phyloP scores from a whole-genome alignment of 768 basidiomycete species.

The Leccinum incarnatum region DNA sequence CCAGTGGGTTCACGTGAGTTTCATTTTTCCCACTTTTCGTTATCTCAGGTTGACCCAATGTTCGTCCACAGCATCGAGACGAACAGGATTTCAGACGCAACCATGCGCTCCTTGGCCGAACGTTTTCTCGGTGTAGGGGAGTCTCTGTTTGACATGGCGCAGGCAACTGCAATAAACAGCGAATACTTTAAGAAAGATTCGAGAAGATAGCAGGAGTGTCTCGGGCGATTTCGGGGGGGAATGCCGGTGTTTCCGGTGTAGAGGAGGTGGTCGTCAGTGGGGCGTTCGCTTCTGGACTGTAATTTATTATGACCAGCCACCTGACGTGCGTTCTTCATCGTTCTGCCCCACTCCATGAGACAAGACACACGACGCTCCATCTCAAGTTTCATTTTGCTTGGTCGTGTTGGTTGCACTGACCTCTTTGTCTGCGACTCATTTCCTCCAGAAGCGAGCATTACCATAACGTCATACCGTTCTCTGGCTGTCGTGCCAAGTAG shows the following conservation, averaged over 20 bases:
- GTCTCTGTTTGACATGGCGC: slow-evolving; percentile 81
- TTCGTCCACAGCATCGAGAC: slow-evolving; percentile 57
- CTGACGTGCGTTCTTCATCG: slow-evolving; percentile 25
- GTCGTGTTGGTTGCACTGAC: not conserved
- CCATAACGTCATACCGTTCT: not conserved
- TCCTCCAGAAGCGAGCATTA: not conserved
- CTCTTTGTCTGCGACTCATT: not conserved
- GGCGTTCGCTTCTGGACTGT: slow-evolving; percentile 25
- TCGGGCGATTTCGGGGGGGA: not conserved
- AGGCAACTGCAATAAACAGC: slow-evolving; percentile 84
- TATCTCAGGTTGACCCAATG: not conserved
- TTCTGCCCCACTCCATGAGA: slow-evolving; percentile 10
- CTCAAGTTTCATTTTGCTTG: not conserved
- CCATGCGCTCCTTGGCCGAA: slow-evolving; percentile 71
- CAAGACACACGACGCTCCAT: slow-evolving; percentile 8
- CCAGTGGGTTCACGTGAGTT: slow-evolving; percentile 87
- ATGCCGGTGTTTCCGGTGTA: slow-evolving; percentile 7
- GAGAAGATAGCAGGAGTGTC: slow-evolving; percentile 28
- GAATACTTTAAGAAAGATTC: slow-evolving; percentile 68
- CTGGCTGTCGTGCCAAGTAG: not conserved
- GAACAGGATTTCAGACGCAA: slow-evolving; percentile 70
- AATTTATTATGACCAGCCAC: slow-evolving; percentile 27
- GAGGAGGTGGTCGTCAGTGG: slow-evolving; percentile 8
- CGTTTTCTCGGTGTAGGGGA: slow-evolving; percentile 86
- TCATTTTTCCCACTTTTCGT: slow-evolving; percentile 1